Conservation (phyloP, 31 red algal species). For the Asparagopsis taxiformis region DNA sequence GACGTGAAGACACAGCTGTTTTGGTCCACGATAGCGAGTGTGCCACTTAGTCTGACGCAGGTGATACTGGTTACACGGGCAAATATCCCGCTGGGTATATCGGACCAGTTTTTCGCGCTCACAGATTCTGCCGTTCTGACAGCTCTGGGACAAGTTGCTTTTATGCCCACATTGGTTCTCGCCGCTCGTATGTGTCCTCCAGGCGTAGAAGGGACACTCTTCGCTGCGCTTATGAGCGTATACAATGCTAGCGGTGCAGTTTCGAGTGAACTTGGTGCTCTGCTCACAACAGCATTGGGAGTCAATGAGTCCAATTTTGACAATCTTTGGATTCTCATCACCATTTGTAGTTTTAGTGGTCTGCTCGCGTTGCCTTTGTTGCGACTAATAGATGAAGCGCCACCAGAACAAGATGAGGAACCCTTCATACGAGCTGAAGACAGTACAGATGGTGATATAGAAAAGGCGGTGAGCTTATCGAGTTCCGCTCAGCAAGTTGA, state of each 20-base stretch:
- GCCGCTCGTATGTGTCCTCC: constrained; percentile 94
- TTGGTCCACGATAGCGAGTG: constrained; percentile 70
- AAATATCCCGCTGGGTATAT: constrained; percentile 81
- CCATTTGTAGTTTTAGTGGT: constrained; percentile 62
- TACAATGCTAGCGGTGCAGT: constrained; percentile 82
- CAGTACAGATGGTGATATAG: too few relatives aligned
- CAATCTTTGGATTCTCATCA: constrained; percentile 74
- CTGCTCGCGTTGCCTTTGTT: constrained; percentile 61
- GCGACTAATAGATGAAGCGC: constrained; percentile 46
- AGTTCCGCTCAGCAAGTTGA: too few relatives aligned
- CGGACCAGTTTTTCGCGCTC: constrained; percentile 87
- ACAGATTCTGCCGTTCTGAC: constrained; percentile 86
- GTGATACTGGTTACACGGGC: constrained; percentile 79
- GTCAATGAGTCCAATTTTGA: constrained; percentile 90
- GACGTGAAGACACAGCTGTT: constrained; percentile 81
- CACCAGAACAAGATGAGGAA: too few relatives aligned
- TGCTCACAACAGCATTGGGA: constrained; percentile 73
- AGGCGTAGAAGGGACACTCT: constrained; percentile 89
- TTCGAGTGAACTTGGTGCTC: constrained; percentile 83
- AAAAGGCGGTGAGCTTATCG: too few relatives aligned
- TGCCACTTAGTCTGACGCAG: constrained; percentile 88
- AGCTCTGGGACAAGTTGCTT: constrained; percentile 88
- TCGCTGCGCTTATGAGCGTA: constrained; percentile 95
- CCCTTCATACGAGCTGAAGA: too few relatives aligned
- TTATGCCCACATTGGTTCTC: constrained; percentile 97